These are phyloP conservation scores for Herpetomonas tarakana DNA, from an alignment of 208 protist genomes.

Conservation along the genomic window DNA sequence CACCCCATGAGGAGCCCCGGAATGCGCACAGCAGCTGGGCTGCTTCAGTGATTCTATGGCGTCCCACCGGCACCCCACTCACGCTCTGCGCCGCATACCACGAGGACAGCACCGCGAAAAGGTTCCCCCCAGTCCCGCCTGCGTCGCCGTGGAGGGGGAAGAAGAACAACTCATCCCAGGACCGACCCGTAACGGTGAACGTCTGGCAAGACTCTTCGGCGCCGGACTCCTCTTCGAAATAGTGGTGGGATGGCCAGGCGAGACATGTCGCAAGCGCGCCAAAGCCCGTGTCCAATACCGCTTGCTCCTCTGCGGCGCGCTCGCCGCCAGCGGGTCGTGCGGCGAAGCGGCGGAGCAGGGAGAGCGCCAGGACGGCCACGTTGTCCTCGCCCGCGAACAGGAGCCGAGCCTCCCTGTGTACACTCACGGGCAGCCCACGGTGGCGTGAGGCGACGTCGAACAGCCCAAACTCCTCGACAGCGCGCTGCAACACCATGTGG, in stretches of 20 bases:
- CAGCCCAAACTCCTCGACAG: conserved; percentile 77
- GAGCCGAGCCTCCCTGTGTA: conserved; percentile 48
- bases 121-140: neutral
- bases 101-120: conserved; percentile 23
- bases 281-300: conserved; percentile 29
- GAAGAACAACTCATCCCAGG: conserved; percentile 56
- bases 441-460: conserved; percentile 48
- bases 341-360: conserved; percentile 25
- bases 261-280: conserved; percentile 36
- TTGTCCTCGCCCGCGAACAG: conserved; percentile 31
- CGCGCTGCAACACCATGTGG: conserved; percentile 25
- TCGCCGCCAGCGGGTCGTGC: conserved; percentile 7
- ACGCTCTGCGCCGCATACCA: conserved; percentile 17
- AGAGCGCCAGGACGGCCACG: conserved; percentile 32
- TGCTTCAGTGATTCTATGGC: conserved; percentile 29
- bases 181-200: conserved; percentile 41
- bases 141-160: conserved; percentile 6
- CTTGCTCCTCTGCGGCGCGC: conserved; percentile 10
- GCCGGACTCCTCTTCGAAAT: conserved; percentile 72
- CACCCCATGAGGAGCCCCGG: conserved; percentile 24
- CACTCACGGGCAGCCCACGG: conserved; percentile 48
- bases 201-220: conserved; percentile 38
- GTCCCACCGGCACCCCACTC: conserved; percentile 16
- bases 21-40: conserved; percentile 40
- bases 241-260: conserved; percentile 72